These are phyloP conservation scores for Fusarium tupiense DNA, from an alignment of 2,329 filamentous ascomycete genomes.

Conservation along the genomic window DNA sequence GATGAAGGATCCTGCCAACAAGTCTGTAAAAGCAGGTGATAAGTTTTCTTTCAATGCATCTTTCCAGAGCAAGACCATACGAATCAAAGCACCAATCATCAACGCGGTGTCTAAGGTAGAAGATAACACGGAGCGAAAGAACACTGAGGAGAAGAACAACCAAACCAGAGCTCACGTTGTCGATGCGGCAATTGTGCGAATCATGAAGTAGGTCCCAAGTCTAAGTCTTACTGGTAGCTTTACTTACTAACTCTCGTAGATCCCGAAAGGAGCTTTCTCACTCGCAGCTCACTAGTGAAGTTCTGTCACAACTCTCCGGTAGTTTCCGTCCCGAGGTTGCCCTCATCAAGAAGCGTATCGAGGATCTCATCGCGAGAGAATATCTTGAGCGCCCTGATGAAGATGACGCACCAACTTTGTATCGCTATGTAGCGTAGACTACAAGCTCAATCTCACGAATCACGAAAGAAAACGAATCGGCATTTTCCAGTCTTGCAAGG, in stretches of 20 bases:
- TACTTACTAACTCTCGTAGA: constrained; percentile 52
- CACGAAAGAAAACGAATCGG: constrained; percentile 32
- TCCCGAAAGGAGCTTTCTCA: constrained; percentile 79
- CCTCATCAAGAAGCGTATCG: constrained; percentile 84
- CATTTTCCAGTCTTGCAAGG: constrained; percentile 32
- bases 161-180: constrained; percentile 76
- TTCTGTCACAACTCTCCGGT: constrained; percentile 72
- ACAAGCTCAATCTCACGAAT: constrained; percentile 32
- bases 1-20: constrained; percentile 81
- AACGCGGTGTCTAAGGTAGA: constrained; percentile 86
- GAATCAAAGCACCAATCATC: constrained; percentile 90
- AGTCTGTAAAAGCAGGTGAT: constrained; percentile 80
- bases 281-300: constrained; percentile 75
- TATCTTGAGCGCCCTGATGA: constrained; percentile 79
- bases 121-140: constrained; percentile 72
- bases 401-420: constrained; percentile 70
- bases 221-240: too few species aligned
- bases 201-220: constrained; percentile 79
- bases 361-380: constrained; percentile 79
- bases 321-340: constrained; percentile 81
- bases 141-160: constrained; percentile 80
- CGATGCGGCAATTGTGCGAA: constrained; percentile 80
- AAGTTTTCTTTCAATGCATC: constrained; percentile 83
- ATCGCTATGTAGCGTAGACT: constrained; percentile 74
- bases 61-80: constrained; percentile 84